Base-by-base conservation (phyloP, 2,329 filamentous ascomycete species). In the Reticulascus tulasneorum region DNA sequence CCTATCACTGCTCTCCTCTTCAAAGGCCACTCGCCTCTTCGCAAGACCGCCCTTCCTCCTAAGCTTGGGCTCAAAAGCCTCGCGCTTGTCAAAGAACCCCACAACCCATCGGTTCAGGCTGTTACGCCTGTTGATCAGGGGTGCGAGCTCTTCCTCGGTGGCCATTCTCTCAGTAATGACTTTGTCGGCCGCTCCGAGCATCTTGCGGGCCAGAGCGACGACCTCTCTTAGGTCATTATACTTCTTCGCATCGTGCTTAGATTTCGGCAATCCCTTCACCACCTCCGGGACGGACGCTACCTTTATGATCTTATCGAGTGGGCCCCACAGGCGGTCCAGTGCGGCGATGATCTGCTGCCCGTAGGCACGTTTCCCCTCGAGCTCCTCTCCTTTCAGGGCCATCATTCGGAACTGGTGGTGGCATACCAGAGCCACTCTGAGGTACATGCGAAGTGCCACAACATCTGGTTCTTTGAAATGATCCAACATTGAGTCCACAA, bases 401-500 rank as follows among this genome's bases (percentile, higher is more conserved):
- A 50, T 47, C 12, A 45, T 30, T 17, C 60, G 58, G 42, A 70
- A 58, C 21, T 61, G 54, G 16, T 57, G 62, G 53, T 67, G 64
- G 51, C 56, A 71, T 30, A 62, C 63, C 28, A 79, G 60, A 5
- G 77, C 72, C 11, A 76, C 59, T 23, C 71, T 66, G 19, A 86
- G 64, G 55, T 81, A 86, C 7, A 69, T 54, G 24, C 67, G 64
- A 40, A 84, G 56, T 13, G 69, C 56, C 24, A 60, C 53, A 6
- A 73, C 46, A 46, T 84, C 78, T 2, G 75, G 33, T 3, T 20
- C 37, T 25, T 9, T 29, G 27, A n/a, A 23, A 23, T 18, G 50
- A 17, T 39, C 33, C 23, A 55, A 35, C 82, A 90, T 89, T 33
- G 75, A 55, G 34, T 79, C 67, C 20, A 95, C 63, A 18, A 94